A percentile compares a stretch with the other conserved stretches of the same genome.
Evolutionary conservation across 1,284 basidiomycete species (phyloP).

Genomic region (Austroboletus novae-zelandiae): DNA sequence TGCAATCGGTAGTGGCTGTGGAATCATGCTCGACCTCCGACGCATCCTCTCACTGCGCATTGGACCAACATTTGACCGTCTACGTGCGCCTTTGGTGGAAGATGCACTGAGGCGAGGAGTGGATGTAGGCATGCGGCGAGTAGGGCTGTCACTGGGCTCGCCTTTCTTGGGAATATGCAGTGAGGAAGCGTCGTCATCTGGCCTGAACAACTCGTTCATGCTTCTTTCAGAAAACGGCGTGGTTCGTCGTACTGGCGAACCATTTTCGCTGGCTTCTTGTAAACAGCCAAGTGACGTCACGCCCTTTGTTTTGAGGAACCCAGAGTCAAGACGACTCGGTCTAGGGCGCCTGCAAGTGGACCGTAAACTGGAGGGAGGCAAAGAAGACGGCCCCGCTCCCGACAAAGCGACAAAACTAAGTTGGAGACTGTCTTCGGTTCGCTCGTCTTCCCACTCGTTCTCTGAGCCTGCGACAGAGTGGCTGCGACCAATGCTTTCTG

Average conservation of each 20-base stretch:
- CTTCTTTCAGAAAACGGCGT: constrained; percentile 60
- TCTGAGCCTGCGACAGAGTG: constrained; percentile 61
- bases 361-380: constrained; percentile 15
- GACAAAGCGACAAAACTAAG: constrained; percentile 45
- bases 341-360: constrained; percentile 44
- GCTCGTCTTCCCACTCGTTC: constrained; percentile 87
- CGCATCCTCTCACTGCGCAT: constrained; percentile 66
- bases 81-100: constrained; percentile 41
- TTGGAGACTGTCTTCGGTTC: constrained; percentile 69
- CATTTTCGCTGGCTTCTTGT: constrained; percentile 66
- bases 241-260: constrained; percentile 34
- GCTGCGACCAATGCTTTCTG: constrained; percentile 26
- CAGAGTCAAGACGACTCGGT: constrained; percentile 63
- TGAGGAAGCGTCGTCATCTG: constrained; percentile 9
- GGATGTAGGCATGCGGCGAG: constrained; percentile 46
- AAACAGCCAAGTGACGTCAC: constrained; percentile 58
- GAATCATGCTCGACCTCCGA: constrained; percentile 75
- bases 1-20: constrained; percentile 50
- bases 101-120: constrained; percentile 43
- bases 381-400: constrained; percentile 19
- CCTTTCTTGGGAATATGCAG: constrained; percentile 37
- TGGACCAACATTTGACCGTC: constrained; percentile 73
- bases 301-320: constrained; percentile 62
- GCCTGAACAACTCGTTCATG: constrained; percentile 44
- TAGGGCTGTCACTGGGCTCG: constrained; percentile 42